These are phyloP conservation scores for Suillus subaureus DNA, from an alignment of 768 basidiomycete genomes.

Conservation along the genomic window DNA sequence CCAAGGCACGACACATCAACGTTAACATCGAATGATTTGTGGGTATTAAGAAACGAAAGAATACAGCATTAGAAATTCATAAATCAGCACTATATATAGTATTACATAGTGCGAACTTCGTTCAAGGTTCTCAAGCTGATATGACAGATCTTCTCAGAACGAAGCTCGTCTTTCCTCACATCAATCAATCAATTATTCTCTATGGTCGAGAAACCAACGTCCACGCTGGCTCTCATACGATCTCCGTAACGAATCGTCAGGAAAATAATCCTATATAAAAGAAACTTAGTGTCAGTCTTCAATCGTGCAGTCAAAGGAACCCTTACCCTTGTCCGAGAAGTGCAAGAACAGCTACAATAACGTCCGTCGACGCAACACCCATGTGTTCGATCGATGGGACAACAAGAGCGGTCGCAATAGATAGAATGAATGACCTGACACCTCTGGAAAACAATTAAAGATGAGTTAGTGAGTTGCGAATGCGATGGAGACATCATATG, in stretches of 20 bases:
- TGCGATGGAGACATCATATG: neutral
- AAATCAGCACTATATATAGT: neutral
- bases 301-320: neutral
- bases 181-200: constrained; percentile 33
- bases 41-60: neutral
- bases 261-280: constrained; percentile 47
- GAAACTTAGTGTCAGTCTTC: constrained; percentile 29
- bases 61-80: neutral
- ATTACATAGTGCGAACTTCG: neutral
- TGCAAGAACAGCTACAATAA: constrained; percentile 45
- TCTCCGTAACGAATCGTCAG: constrained; percentile 58
- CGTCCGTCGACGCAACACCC: constrained; percentile 54
- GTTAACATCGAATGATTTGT: neutral
- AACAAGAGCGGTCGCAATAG: constrained; percentile 45
- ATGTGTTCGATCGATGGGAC: constrained; percentile 56
- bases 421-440: constrained; percentile 46
- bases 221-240: constrained; percentile 55
- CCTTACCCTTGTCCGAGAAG: constrained; percentile 58
- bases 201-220: constrained; percentile 56
- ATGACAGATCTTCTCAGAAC: neutral
- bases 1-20: neutral
- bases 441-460: constrained; percentile 36
- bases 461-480: constrained; percentile 30
- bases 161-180: neutral
- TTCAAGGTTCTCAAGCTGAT: neutral